Evolutionary conservation across 345 rosid genomes (phyloP), one percentile per base, ranked within the genome.

Genomic region (Moricandia arvensis): DNA sequence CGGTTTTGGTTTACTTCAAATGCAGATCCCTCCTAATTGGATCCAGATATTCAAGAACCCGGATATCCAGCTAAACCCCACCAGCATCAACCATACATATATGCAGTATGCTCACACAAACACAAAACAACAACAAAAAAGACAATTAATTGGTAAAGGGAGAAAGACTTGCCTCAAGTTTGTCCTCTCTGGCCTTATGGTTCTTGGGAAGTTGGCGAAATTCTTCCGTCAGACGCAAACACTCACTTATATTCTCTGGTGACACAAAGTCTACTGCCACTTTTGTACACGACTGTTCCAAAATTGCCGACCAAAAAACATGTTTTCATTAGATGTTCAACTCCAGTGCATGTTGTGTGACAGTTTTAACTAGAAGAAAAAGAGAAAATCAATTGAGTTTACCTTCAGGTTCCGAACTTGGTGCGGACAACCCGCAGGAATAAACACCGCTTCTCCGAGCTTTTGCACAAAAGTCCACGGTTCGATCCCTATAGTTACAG

Each of bases 391-490:
- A 59, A 60, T 59, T 27, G 8, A 26, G 27, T 59, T 59, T 79
- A 90, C 98, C 97, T 86, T 89, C 45, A 92, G 87, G 77, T 95
- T 95, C 68, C 99, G 85, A 54, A 95, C 99, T 87, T 95, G 99
- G 79, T 95, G 99, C 2, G 97, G 98, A 76, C 98, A 94, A 34
- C 98, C 98, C 0, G 97, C 97, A 0, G 98, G 98, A 72, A 94
- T 94, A 74, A 92, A 91, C 53, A 94, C 93, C 9, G 97, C 97
- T 62, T 92, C 99, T 24, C 99, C 98, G 6, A 88, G 81, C 15
- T 79, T 85, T 64, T 92, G 99, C 69, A 85, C 89, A 59, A 95
- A 95, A 12, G 97, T 89, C 99, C 99, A 92, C 0, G 99, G 91
- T 69, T 92, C 92, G 12, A 92, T 79, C 70, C 92, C 99, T 94